These are phyloP conservation scores for Takashimella koratensis DNA, from an alignment of 1,284 basidiomycete genomes.

Conservation along the genomic window DNA sequence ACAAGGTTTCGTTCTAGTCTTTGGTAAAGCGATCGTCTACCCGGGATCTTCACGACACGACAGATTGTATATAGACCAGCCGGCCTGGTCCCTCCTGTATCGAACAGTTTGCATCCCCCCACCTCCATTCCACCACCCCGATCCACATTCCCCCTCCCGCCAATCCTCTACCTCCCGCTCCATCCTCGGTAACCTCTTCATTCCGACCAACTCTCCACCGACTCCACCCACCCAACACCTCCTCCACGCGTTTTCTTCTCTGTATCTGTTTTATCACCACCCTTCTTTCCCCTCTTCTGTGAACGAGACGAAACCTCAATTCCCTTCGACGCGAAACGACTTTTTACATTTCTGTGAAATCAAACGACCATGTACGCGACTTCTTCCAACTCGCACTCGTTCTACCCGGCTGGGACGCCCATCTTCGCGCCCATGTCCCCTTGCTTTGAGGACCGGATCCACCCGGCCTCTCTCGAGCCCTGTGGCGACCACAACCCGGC, in stretches of 20 bases:
- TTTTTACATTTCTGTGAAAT: neutral
- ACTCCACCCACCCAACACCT: conserved; percentile 69
- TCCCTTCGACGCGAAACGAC: neutral
- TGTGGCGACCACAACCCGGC: conserved; percentile 66
- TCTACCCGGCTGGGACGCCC: conserved; percentile 37
- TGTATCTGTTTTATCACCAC: too few species aligned
- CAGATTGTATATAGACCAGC: neutral
- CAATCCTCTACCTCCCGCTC: too few species aligned
- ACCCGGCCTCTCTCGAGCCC: conserved; percentile 65
- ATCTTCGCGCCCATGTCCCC: conserved; percentile 37
- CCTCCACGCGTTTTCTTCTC: too few species aligned
- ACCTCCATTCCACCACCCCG: neutral
- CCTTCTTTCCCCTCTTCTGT: conserved; percentile 46
- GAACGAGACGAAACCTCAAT: neutral
- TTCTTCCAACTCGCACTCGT: conserved; percentile 21
- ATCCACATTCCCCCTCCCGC: neutral
- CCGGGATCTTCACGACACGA: neutral
- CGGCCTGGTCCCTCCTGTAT: neutral
- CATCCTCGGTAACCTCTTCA: neutral
- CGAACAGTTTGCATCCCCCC: neutral
- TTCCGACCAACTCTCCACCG: neutral
- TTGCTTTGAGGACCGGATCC: conserved; percentile 48
- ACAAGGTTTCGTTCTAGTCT: neutral
- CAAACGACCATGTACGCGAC: neutral
- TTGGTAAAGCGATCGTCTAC: neutral